phyloP scores from a whole-genome alignment of 805 yeast genomes.

The Starmerella kuoi region DNA sequence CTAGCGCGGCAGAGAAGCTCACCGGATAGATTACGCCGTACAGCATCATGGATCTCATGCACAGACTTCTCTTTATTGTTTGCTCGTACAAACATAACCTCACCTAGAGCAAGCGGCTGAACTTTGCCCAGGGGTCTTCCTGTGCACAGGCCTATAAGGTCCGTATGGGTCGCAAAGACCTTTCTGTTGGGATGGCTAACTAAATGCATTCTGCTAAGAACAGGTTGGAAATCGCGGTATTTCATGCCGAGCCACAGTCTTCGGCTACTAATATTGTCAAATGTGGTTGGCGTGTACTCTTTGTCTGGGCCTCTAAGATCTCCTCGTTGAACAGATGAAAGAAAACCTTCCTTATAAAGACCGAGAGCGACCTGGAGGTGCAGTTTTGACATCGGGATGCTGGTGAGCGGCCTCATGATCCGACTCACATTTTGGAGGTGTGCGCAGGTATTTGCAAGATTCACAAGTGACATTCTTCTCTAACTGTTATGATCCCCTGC shows the following conservation, averaged over 20 bases:
- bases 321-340: conserved; percentile 75
- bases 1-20: conserved; percentile 63
- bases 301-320: conserved; percentile 72
- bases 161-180: conserved; percentile 49
- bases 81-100: conserved; percentile 58
- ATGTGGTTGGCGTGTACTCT: conserved; percentile 50
- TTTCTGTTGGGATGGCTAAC: conserved; percentile 78
- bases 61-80: conserved; percentile 38
- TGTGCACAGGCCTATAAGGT: conserved; percentile 57
- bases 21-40: conserved; percentile 56
- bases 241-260: conserved; percentile 87
- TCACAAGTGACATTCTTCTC: conserved; percentile 62
- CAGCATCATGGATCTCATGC: conserved; percentile 77
- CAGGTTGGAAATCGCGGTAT: conserved; percentile 69
- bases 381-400: conserved; percentile 69
- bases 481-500: too few species aligned
- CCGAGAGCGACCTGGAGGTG: conserved; percentile 77
- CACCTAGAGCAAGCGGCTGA: conserved; percentile 79
- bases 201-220: conserved; percentile 55
- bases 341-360: conserved; percentile 80
- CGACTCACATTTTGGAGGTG: conserved; percentile 80
- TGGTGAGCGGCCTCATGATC: conserved; percentile 59
- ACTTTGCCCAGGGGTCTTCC: conserved; percentile 68
- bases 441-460: conserved; percentile 71
- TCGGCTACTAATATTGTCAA: conserved; percentile 73